Evolutionary conservation across 2,329 filamentous ascomycete species (phyloP).

Genomic region (Penicillium vulpinum): DNA sequence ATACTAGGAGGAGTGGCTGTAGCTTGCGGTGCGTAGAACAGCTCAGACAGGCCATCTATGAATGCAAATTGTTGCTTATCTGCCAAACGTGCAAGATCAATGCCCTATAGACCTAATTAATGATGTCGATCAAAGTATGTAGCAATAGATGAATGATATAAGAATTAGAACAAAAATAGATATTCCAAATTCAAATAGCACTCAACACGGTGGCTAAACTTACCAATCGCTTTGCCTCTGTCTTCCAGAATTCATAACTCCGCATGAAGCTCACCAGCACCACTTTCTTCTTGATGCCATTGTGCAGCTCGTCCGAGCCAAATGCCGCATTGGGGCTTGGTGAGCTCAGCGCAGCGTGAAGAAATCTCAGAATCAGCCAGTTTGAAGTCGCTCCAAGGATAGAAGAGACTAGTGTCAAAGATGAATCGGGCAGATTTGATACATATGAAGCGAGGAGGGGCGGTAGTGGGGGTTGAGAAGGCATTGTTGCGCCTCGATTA

Average conservation of each 20-base stretch:
- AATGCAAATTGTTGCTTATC: slow-evolving; percentile 66
- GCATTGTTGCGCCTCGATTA: slow-evolving; percentile 31
- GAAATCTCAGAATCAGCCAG: slow-evolving; percentile 57
- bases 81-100: slow-evolving; percentile 66
- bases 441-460: slow-evolving; percentile 42
- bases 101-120: slow-evolving; percentile 50
- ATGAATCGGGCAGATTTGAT: slow-evolving; percentile 36
- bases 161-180: neutral
- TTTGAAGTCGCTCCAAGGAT: slow-evolving; percentile 53
- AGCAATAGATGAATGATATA: neutral
- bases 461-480: slow-evolving; percentile 42
- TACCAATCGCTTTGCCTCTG: slow-evolving; percentile 68
- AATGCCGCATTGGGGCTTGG: slow-evolving; percentile 18
- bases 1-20: slow-evolving; percentile 12
- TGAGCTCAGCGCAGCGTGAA: slow-evolving; percentile 49
- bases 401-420: slow-evolving; percentile 46
- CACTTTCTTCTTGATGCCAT: slow-evolving; percentile 52
- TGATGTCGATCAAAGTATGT: neutral
- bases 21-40: slow-evolving; percentile 48
- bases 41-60: slow-evolving; percentile 69
- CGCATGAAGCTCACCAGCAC: slow-evolving; percentile 82
- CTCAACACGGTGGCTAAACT: slow-evolving; percentile 19
- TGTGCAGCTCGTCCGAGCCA: slow-evolving; percentile 25
- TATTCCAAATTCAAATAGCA: neutral
- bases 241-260: slow-evolving; percentile 75